These are phyloP conservation scores for Crucihimalaya himalaica DNA, from an alignment of 345 rosid genomes.

Conservation along the genomic window DNA sequence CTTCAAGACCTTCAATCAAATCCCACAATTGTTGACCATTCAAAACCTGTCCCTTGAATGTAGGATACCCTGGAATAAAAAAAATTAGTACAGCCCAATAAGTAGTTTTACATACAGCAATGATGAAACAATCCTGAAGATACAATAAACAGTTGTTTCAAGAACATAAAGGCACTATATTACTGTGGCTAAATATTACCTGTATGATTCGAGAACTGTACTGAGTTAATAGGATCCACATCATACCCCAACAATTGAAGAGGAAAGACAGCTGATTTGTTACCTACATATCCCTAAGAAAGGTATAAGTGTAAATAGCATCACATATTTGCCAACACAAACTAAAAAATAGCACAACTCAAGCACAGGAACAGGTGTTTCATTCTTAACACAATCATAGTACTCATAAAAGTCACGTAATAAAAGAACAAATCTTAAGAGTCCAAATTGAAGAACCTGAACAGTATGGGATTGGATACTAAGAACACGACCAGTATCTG, in stretches of 20 bases:
- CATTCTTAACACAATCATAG: background rate
- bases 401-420: background rate
- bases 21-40: slow-evolving; percentile 89
- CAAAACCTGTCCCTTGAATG: slow-evolving; percentile 91
- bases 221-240: slow-evolving; percentile 96
- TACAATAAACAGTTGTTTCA: slow-evolving; percentile 29
- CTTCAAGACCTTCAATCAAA: slow-evolving; percentile 89
- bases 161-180: slow-evolving; percentile 42
- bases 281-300: slow-evolving; percentile 93
- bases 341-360: background rate
- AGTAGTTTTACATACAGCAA: slow-evolving; percentile 1
- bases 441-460: slow-evolving; percentile 50
- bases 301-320: background rate
- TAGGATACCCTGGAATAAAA: slow-evolving; percentile 79
- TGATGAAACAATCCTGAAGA: slow-evolving; percentile 34
- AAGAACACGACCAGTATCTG: slow-evolving; percentile 94
- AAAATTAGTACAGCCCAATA: slow-evolving; percentile 18
- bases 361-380: background rate
- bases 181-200: slow-evolving; percentile 58
- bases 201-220: slow-evolving; percentile 97
- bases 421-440: background rate
- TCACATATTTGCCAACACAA: background rate
- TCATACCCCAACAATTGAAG: slow-evolving; percentile 93
- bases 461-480: slow-evolving; percentile 98
- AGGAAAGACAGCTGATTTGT: slow-evolving; percentile 96